A percentile compares a stretch with the other conserved stretches of the same genome.
phyloP scores from a whole-genome alignment of 139 green algal species.

The Limnomonas spitsbergensis region DNA sequence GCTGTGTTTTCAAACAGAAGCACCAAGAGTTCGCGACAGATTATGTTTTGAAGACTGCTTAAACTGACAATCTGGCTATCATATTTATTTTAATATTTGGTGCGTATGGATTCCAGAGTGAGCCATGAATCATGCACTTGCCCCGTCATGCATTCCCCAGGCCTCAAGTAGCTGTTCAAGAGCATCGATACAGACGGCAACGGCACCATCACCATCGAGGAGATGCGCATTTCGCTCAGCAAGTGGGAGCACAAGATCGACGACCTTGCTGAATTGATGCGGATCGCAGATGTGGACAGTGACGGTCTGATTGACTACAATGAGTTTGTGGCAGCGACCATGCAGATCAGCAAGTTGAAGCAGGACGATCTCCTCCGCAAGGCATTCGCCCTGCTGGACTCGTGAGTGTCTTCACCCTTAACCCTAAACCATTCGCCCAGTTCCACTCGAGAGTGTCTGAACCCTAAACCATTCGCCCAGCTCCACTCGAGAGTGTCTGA shows the following conservation, averaged over 20 bases:
- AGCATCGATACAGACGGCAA: constrained; percentile 72
- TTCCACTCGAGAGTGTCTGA: too few species aligned
- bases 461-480: too few species aligned
- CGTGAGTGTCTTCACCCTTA: too few species aligned
- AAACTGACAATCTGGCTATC: too few species aligned
- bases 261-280: constrained; percentile 76
- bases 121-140: too few species aligned
- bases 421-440: too few species aligned
- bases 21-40: too few species aligned
- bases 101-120: too few species aligned
- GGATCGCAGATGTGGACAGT: constrained; percentile 73
- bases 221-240: constrained; percentile 67
- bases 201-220: constrained; percentile 75
- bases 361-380: constrained; percentile 74
- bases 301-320: constrained; percentile 90
- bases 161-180: constrained; percentile 72
- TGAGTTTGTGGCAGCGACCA: constrained; percentile 78
- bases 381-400: constrained; percentile 75
- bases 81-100: too few species aligned
- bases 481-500: too few species aligned
- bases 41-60: too few species aligned
- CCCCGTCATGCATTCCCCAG: not conserved
- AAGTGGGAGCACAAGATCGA: constrained; percentile 34
- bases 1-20: too few species aligned
- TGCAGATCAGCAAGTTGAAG: constrained; percentile 79